Evolutionary conservation across 805 yeast species (phyloP).

Genomic region (Brettanomyces anomalus): DNA sequence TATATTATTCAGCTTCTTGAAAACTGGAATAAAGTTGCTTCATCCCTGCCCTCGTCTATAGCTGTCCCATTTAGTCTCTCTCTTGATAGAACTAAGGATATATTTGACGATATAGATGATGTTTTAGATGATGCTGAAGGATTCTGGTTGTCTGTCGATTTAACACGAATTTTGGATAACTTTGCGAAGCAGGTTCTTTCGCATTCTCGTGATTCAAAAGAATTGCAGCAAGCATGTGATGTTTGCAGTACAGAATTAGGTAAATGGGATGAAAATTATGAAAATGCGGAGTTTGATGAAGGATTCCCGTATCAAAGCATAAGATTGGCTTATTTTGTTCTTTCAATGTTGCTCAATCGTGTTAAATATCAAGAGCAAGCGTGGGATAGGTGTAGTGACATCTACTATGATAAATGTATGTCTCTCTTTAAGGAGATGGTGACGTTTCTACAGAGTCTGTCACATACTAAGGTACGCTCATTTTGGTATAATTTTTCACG

Average conservation of each 20-base stretch:
- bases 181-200: not conserved
- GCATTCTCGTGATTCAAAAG: not conserved
- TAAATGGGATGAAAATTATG: constrained; percentile 2
- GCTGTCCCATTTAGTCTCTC: not conserved
- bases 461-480: constrained; percentile 3
- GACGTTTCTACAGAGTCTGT: not conserved
- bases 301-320: constrained; percentile 5
- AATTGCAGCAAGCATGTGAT: not conserved
- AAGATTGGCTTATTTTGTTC: constrained; percentile 1
- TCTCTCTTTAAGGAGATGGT: constrained; percentile 3
- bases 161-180: constrained; percentile 3
- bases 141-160: constrained; percentile 2
- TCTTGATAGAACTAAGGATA: not conserved
- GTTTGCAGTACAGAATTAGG: not conserved
- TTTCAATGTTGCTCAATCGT: constrained; percentile 4
- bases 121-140: constrained; percentile 2
- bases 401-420: constrained; percentile 2
- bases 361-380: not conserved
- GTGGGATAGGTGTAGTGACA: constrained; percentile 2
- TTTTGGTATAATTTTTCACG: constrained; percentile 7
- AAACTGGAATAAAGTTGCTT: constrained; percentile 5
- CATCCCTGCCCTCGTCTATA: constrained; percentile 5
- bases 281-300: constrained; percentile 2
- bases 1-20: constrained; percentile 4
- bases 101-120: constrained; percentile 7